These are phyloP conservation scores for Phaffia tasmanica DNA, from an alignment of 768 basidiomycete genomes.

Conservation along the genomic window DNA sequence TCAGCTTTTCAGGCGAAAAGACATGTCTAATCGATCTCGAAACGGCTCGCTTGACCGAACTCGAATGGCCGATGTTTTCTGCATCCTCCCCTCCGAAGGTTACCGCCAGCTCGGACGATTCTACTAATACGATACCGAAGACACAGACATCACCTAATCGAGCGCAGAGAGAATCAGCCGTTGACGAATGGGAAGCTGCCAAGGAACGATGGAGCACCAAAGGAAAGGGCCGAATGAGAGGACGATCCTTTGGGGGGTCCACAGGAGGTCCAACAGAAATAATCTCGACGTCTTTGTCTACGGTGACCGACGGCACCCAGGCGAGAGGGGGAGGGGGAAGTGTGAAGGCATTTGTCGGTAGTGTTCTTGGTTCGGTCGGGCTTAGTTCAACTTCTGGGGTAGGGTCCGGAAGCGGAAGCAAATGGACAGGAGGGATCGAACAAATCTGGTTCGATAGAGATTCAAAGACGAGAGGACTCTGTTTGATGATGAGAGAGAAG, in stretches of 20 bases:
- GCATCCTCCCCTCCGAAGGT: too few relatives aligned
- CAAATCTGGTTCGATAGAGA: background rate
- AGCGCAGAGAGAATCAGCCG: background rate
- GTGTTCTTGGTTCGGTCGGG: background rate
- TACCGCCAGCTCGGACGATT: too few relatives aligned
- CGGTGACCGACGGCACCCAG: background rate
- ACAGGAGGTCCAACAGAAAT: background rate
- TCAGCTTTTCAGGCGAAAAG: constrained; percentile 10
- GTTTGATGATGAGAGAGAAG: constrained; percentile 5
- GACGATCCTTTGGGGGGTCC: too few relatives aligned
- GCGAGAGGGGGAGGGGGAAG: constrained; percentile 9
- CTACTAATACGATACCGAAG: too few relatives aligned
- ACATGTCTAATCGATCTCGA: constrained; percentile 12
- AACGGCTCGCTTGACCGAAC: background rate
- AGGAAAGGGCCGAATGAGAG: too few relatives aligned
- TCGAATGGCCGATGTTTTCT: constrained; percentile 5
- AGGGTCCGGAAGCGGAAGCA: too few relatives aligned
- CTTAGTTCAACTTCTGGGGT: too few relatives aligned
- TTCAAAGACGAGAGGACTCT: background rate
- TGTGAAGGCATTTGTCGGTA: background rate
- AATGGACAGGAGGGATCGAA: too few relatives aligned
- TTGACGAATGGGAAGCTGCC: background rate
- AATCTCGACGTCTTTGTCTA: background rate
- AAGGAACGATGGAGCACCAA: background rate
- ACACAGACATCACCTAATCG: too few relatives aligned